Conservation (phyloP, 2,329 filamentous ascomycete genomes). For the Colletotrichum ledebouriae region DNA sequence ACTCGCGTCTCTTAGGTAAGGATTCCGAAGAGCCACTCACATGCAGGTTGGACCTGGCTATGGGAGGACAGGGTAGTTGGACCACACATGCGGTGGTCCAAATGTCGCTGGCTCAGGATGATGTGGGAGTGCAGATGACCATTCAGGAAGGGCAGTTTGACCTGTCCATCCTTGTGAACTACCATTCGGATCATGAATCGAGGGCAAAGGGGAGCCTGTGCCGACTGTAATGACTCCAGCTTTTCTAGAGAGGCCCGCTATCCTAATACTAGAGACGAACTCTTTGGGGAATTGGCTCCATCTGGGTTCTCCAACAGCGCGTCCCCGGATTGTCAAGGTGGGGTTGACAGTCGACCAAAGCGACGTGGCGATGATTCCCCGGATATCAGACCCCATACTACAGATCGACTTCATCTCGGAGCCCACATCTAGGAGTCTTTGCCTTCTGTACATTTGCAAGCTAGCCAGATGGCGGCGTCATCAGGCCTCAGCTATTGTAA, state of each 20-base stretch:
- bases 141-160: constrained; percentile 16
- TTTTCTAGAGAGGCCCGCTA: constrained; percentile 15
- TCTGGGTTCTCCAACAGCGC: not conserved
- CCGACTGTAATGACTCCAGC: not conserved
- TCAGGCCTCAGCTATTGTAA: not conserved
- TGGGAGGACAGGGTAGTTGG: constrained; percentile 10
- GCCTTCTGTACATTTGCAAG: not conserved
- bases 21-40: not conserved
- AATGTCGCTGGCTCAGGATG: constrained; percentile 3
- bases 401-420: not conserved
- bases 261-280: constrained; percentile 13
- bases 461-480: no score
- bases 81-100: constrained; percentile 1
- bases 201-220: not conserved
- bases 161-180: constrained; percentile 15
- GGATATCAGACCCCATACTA: constrained; percentile 25
- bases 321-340: constrained; percentile 25
- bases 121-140: constrained; percentile 37
- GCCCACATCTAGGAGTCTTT: constrained; percentile 9
- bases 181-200: not conserved
- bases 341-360: constrained; percentile 25
- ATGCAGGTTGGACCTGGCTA: not conserved
- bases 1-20: not conserved
- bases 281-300: not conserved
- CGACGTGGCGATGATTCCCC: constrained; percentile 34